phyloP scores from a whole-genome alignment of 1,284 basidiomycete species.

The Apiotrichum gracile region DNA sequence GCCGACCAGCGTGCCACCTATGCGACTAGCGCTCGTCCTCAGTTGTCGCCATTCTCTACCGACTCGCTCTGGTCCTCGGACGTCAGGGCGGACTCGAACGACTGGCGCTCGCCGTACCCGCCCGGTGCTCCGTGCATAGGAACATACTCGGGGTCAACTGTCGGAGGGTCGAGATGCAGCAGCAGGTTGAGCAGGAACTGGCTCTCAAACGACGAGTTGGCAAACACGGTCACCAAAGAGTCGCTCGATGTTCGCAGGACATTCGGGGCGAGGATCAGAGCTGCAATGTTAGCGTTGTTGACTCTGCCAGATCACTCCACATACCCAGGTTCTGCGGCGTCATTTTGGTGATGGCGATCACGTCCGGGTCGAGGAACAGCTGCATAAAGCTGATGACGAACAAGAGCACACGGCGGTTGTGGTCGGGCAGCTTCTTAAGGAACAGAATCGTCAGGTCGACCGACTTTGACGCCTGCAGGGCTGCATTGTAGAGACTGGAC shows the following conservation, averaged over 20 bases:
- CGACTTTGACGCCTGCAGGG: conserved; percentile 55
- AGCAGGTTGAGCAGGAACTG: conserved; percentile 77
- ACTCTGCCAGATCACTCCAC: not conserved
- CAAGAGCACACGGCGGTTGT: conserved; percentile 73
- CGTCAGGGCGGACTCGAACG: conserved; percentile 3
- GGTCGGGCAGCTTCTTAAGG: conserved; percentile 67
- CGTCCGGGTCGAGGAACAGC: conserved; percentile 70
- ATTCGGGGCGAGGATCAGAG: conserved; percentile 81
- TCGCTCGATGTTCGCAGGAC: conserved; percentile 73
- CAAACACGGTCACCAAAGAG: conserved; percentile 75
- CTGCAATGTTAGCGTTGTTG: conserved; percentile 9
- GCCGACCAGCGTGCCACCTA: too few relatives aligned
- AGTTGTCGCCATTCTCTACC: not conserved
- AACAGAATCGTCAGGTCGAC: conserved; percentile 65
- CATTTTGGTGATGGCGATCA: conserved; percentile 74
- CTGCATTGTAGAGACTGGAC: conserved; percentile 62
- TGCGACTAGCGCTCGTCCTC: not conserved
- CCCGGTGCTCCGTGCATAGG: conserved; percentile 18
- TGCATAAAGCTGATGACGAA: conserved; percentile 86
- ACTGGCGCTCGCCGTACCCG: not conserved
- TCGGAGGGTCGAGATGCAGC: conserved; percentile 66
- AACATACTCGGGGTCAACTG: conserved; percentile 63
- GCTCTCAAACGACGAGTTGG: conserved; percentile 82
- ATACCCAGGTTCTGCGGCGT: conserved; percentile 50
- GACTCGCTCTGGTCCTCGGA: not conserved